Evolutionary conservation across 78 protist species (phyloP).

Genomic region (Dictyostelium brefeldianum): DNA sequence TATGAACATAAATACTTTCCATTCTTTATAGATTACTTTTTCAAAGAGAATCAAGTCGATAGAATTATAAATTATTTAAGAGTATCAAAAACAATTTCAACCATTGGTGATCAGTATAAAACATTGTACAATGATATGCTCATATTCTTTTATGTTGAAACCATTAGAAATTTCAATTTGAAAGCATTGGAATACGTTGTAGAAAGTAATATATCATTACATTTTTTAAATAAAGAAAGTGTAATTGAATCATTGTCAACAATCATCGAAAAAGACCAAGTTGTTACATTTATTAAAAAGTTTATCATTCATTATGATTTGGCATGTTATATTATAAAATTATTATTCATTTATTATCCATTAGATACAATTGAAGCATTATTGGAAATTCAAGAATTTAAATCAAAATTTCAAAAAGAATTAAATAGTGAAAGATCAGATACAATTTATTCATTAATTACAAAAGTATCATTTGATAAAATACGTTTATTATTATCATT

Average conservation of each 20-base stretch:
- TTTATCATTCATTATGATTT: not conserved
- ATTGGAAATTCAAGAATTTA: not conserved
- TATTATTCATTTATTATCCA: conserved; percentile 2
- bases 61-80: not conserved
- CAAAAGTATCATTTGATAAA: not conserved
- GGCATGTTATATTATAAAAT: not conserved
- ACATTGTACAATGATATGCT: not conserved
- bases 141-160: conserved; percentile 22
- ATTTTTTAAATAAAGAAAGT: conserved; percentile 6
- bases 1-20: conserved; percentile 13
- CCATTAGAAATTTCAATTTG: not conserved
- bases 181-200: not conserved
- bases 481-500: not conserved
- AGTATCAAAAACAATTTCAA: not conserved
- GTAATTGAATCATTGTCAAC: not conserved
- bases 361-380: not conserved
- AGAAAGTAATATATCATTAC: not conserved
- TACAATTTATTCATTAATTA: not conserved
- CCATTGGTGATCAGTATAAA: conserved; percentile 1
- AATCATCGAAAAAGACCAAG: not conserved
- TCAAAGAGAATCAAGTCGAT: conserved; percentile 10
- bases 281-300: not conserved
- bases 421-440: not conserved
- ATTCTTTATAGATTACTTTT: conserved; percentile 11
- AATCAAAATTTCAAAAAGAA: conserved; percentile 2